Evolutionary conservation across 2,329 filamentous ascomycete genomes (phyloP).

Genomic region (Epichloe uncinata): DNA sequence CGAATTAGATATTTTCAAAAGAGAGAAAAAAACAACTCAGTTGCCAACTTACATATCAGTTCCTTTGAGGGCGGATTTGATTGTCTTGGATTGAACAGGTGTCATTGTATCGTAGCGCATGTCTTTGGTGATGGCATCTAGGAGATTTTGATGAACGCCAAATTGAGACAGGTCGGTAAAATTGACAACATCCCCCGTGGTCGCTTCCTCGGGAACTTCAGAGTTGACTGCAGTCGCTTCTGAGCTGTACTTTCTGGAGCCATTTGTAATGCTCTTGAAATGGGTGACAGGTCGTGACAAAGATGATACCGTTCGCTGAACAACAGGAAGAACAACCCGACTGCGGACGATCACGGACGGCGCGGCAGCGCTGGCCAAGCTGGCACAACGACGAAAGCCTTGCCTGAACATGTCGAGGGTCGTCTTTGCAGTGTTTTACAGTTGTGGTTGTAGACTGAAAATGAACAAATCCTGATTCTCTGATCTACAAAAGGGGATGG

Average conservation of each 20-base stretch:
- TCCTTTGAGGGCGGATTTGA: conserved; percentile 66
- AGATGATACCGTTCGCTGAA: conserved; percentile 10
- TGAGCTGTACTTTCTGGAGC: conserved; percentile 26
- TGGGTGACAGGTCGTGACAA: conserved; percentile 8
- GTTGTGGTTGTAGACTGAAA: not conserved
- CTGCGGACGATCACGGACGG: conserved; percentile 17
- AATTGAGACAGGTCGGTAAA: conserved; percentile 32
- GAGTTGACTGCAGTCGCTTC: conserved; percentile 20
- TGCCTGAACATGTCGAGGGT: conserved; percentile 21
- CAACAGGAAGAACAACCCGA: conserved; percentile 14
- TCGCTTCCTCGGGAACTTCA: conserved; percentile 1
- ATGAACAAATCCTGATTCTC: not conserved
- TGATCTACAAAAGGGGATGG: not conserved
- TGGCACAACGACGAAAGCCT: conserved; percentile 26
- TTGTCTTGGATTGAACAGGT: conserved; percentile 75
- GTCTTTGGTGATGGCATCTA: conserved; percentile 53
- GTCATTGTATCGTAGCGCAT: conserved; percentile 83
- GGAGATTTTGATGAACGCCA: conserved; percentile 49
- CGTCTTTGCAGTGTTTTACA: not conserved
- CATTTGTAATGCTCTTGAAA: conserved; percentile 12
- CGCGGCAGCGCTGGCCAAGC: conserved; percentile 19
- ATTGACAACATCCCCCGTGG: conserved; percentile 17
- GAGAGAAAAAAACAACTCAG: not conserved
- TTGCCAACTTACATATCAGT: conserved; percentile 57
- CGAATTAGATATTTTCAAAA: conserved; percentile 9